Evolutionary conservation across 2,329 filamentous ascomycete species (phyloP), one percentile per base, ranked within the genome.

Genomic region (Elsinoe arachidis): DNA sequence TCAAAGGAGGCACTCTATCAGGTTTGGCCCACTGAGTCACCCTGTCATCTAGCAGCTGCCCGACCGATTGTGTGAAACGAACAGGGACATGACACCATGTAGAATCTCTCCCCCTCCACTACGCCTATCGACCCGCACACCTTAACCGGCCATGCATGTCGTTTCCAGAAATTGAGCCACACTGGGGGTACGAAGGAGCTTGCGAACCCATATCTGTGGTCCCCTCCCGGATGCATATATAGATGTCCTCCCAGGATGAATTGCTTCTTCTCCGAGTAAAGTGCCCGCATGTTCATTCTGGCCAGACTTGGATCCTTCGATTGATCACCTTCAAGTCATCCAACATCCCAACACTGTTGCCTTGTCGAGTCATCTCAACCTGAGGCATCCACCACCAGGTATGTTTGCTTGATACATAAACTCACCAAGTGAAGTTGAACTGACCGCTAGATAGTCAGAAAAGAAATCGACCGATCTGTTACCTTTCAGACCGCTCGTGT

Each of bases 1-100:
- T 39, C 49, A 30, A 46, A 23, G 41, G 15, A 46, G 15, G 41
- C 41, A 17, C 21, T 14, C 14, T 37, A 54, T 54, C 51, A 54
- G 51, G 51, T 38, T 54, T 52, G 30, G 14, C 38, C 43, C 54
- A 51, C 54, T 58, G 59, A 61, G 59, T 61, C 59, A 61, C 59
- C 58, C 47, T 56, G 59, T 61, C 57, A 58, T 59, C 38, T 57
- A 51, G 57, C 49, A 46, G 56, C 53, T 52, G 55, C 35, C 56
- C 57, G 35, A 15, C 41, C 54, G 54, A 47, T 56, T 56, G 38
- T 38, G 54, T 56, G 54, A 56, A 56, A 56, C 54, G 54, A 37
- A 56, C 41, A 56, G 41, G 38, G 43, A 56, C 54, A 56, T 56
- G 54, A 56, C 54, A 53, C 49, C 49, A 53, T 39, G 49, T 37